Conservation (phyloP, 495 filamentous ascomycete species). For the Talaromyces liani region DNA sequence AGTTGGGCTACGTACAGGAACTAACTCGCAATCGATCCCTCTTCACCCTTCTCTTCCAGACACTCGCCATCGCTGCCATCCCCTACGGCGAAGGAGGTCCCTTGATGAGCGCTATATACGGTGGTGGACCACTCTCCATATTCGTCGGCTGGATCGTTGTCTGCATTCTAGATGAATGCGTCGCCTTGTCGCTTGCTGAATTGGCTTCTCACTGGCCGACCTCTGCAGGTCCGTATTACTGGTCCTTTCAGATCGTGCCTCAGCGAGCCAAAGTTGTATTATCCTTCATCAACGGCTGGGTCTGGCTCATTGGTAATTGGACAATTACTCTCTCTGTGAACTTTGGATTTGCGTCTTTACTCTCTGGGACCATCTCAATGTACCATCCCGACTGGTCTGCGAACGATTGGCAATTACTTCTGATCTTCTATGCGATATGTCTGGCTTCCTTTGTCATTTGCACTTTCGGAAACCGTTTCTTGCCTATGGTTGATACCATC, state of each 20-base stretch:
- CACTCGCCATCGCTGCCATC: slow-evolving; percentile 34
- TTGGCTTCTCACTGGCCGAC: slow-evolving; percentile 43
- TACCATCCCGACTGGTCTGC: slow-evolving; percentile 49
- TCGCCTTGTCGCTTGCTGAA: slow-evolving; percentile 38
- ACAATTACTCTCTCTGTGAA: slow-evolving; percentile 64
- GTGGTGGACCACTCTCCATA: slow-evolving; percentile 33
- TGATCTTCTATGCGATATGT: slow-evolving; percentile 52
- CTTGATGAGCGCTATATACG: slow-evolving; percentile 35
- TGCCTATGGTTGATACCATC: slow-evolving; percentile 47
- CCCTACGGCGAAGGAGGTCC: slow-evolving; percentile 41
- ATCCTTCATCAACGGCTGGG: slow-evolving; percentile 62
- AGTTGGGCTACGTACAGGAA: slow-evolving; percentile 31
- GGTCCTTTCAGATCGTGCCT: slow-evolving; percentile 34
- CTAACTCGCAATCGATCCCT: slow-evolving; percentile 31
- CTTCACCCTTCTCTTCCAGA: slow-evolving; percentile 29
- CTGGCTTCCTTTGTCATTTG: slow-evolving; percentile 48
- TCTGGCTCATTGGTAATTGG: slow-evolving; percentile 61
- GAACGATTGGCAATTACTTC: slow-evolving; percentile 48
- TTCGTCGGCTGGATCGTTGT: slow-evolving; percentile 38
- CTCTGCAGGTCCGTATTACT: slow-evolving; percentile 44
- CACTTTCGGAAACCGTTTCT: slow-evolving; percentile 45
- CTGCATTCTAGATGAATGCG: slow-evolving; percentile 28
- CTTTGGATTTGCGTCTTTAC: slow-evolving; percentile 56
- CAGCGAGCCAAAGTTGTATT: slow-evolving; percentile 28
- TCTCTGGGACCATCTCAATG: slow-evolving; percentile 48